Percentiles rank a stretch among this genome's conserved stretches.
Conservation (phyloP, 805 yeast genomes). For the Saccharomycopsis sp. region DNA sequence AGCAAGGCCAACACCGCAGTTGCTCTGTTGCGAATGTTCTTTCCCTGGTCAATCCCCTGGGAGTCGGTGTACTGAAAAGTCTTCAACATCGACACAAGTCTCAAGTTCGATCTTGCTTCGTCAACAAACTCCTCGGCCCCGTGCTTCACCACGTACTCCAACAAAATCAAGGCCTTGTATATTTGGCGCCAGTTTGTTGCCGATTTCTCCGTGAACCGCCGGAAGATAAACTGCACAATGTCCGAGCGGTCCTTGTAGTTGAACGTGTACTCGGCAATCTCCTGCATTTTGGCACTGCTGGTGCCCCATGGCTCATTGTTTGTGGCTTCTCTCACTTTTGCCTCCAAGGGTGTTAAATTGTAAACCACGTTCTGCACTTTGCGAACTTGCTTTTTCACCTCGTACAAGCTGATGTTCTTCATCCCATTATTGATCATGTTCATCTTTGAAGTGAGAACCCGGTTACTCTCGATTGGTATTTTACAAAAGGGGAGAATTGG, state of each 20-base stretch:
- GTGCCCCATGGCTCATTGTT: conserved; percentile 99
- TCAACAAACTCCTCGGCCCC: conserved; percentile 94
- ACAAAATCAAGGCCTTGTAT: conserved; percentile 82
- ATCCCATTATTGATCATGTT: too few relatives aligned
- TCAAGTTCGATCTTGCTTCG: conserved; percentile 77
- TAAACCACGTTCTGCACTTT: conserved; percentile 94
- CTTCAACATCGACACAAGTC: conserved; percentile 75
- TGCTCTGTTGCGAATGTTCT: conserved; percentile 85
- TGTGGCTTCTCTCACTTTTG: conserved; percentile 94
- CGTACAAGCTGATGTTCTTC: conserved; percentile 65
- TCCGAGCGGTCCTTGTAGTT: conserved; percentile 74
- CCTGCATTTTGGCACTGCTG: conserved; percentile 80
- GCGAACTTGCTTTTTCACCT: conserved; percentile 93
- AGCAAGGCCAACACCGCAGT: conserved; percentile 62
- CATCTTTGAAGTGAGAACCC: too few relatives aligned
- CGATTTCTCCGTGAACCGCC: conserved; percentile 89
- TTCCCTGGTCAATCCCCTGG: conserved; percentile 91
- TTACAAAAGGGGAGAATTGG: too few relatives aligned
- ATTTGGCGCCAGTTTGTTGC: conserved; percentile 98
- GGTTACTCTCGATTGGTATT: too few relatives aligned
- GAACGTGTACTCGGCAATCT: conserved; percentile 89
- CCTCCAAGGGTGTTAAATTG: conserved; percentile 93
- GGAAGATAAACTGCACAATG: conserved; percentile 60
- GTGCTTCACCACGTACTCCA: conserved; percentile 82
- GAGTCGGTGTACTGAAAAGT: conserved; percentile 90